Base-by-base conservation (phyloP, 1,284 basidiomycete species). In the Athelia sp. region DNA sequence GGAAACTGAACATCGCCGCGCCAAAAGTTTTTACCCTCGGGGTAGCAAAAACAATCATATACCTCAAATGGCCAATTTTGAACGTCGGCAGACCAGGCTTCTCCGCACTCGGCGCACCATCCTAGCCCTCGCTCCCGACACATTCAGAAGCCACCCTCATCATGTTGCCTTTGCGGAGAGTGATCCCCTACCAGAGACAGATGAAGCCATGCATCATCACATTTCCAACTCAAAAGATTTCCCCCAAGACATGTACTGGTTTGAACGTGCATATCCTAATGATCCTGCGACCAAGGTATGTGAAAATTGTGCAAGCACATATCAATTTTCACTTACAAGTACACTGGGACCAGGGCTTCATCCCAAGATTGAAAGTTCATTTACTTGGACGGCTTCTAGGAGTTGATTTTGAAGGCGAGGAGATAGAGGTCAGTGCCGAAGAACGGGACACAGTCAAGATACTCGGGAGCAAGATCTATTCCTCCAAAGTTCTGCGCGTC, bases 1-100 rank as follows among this genome's bases (percentile, higher is more conserved):
- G 10, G 63, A 70, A 58, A 60, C 63, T 22, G 62, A 61, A 1
- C 66, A 70, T 50, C 49, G 57, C n/a, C 26, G 53, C 0, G 57
- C 68, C 26, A 70, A 70, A 48, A 52, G 46, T 3, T 53, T 63
- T 3, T 68, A 68, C 26, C 34, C 43, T 1, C 26, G 56, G 4
- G 62, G 56, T 2, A 68, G 62, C 54, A 68, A 68, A 53, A 54
- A 54, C 2, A 49, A 62, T 36, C 56, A 56, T 2, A 15, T 52
- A 0, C 23, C 47, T n/a, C 60, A 66, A 49, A 63, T 69, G 48
- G 55, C 61, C 3, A 52, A 45, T 10, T 49, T 54, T 1, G 49
- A 56, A 23, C 40, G 19, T 10, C 53, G 51, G 6, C 17, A 49
- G 15, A 18, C 43, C 22, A 26, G 47, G 13, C 43, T 56, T 9